A percentile compares a stretch with the other conserved stretches of the same genome.
These are phyloP conservation scores for Capsella rubella DNA, from an alignment of 441 rosid species.

Conservation along the genomic window DNA sequence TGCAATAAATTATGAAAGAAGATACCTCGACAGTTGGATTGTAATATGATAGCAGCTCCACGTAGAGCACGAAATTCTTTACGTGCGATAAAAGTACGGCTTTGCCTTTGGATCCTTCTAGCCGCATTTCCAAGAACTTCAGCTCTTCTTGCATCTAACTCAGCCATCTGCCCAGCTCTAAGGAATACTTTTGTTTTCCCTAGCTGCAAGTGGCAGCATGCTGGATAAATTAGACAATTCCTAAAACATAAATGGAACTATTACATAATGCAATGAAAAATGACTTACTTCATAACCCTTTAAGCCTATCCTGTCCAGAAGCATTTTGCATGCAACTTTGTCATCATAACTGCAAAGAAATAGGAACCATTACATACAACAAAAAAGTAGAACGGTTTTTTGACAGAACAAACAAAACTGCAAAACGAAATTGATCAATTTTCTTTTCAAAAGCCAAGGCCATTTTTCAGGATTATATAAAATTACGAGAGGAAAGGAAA, in stretches of 20 bases:
- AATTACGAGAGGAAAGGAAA: background rate
- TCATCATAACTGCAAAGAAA: slow-evolving; percentile 82
- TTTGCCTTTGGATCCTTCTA: slow-evolving; percentile 89
- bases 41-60: slow-evolving; percentile 81
- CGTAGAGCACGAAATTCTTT: slow-evolving; percentile 87
- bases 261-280: slow-evolving; percentile 18
- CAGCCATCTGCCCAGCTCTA: slow-evolving; percentile 99
- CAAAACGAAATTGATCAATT: slow-evolving; percentile 17
- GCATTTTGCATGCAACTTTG: slow-evolving; percentile 92
- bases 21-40: slow-evolving; percentile 92
- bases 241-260: slow-evolving; percentile 34
- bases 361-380: slow-evolving; percentile 33
- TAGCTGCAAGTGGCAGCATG: slow-evolving; percentile 58
- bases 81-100: slow-evolving; percentile 83
- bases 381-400: slow-evolving; percentile 21
- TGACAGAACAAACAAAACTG: background rate
- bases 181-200: slow-evolving; percentile 97
- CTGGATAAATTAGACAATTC: slow-evolving; percentile 33
- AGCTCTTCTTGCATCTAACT: slow-evolving; percentile 98
- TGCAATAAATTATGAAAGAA: slow-evolving; percentile 8
- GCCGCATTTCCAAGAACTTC: slow-evolving; percentile 99
- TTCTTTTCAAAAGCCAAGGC: slow-evolving; percentile 2
- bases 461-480: slow-evolving; percentile 13
- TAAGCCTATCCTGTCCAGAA: slow-evolving; percentile 91
- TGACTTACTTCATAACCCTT: slow-evolving; percentile 92